Percentiles rank a stretch among this genome's conserved stretches.
These are phyloP conservation scores for Globisporangium nagaii DNA, from an alignment of 352 stramenopile species.

Conservation along the genomic window DNA sequence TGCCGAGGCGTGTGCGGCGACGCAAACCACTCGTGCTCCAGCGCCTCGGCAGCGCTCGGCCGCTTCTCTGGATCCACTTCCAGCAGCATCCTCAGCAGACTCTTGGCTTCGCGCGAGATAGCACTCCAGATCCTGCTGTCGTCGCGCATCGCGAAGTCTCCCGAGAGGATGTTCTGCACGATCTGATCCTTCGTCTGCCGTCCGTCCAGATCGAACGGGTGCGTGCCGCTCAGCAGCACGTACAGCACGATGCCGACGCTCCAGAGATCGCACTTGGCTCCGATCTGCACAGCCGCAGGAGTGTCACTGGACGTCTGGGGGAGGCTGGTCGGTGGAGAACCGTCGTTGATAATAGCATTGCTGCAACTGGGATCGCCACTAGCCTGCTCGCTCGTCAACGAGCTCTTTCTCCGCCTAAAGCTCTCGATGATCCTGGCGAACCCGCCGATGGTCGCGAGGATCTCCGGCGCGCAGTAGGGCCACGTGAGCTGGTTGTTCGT, in stretches of 20 bases:
- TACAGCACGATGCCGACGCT: conserved; percentile 87
- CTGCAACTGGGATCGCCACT: too few species aligned
- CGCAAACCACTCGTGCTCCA: conserved; percentile 46
- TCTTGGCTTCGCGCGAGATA: conserved; percentile 48
- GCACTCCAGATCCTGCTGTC: conserved; percentile 29
- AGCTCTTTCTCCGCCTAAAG: conserved; percentile 5
- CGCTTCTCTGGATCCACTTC: conserved; percentile 20
- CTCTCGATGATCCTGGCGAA: conserved; percentile 10
- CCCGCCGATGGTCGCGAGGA: conserved; percentile 27
- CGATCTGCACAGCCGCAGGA: neutral
- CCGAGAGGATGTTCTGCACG: conserved; percentile 46
- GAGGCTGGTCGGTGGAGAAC: neutral
- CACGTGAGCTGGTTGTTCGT: conserved; percentile 36
- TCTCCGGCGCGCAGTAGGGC: conserved; percentile 62
- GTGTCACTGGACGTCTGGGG: neutral
- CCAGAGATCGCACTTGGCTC: conserved; percentile 75
- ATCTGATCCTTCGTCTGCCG: conserved; percentile 70
- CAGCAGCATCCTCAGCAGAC: conserved; percentile 35
- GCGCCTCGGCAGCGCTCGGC: conserved; percentile 25
- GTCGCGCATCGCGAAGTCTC: conserved; percentile 35
- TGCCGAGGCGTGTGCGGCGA: conserved; percentile 33
- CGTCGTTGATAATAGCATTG: too few species aligned
- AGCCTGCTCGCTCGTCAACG: conserved; percentile 14
- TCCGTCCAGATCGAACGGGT: conserved; percentile 73
- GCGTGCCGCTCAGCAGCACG: conserved; percentile 73